Evolutionary conservation across 2,329 filamentous ascomycete genomes (phyloP).

Genomic region (Colletotrichum navitas): DNA sequence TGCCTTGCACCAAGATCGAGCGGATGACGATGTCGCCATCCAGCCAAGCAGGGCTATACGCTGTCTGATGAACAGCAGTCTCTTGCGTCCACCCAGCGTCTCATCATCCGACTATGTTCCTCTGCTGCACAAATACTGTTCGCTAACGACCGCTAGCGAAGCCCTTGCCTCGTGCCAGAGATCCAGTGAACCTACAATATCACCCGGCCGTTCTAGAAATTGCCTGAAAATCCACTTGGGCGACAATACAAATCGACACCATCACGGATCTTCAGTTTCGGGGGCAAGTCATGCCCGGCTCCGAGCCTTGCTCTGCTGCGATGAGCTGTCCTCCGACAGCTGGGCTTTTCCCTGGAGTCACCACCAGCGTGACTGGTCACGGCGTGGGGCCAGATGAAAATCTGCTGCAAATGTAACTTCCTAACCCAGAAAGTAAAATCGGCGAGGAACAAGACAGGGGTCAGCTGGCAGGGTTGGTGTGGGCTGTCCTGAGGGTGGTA

Average conservation of each 20-base stretch:
- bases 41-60: conserved; percentile 27
- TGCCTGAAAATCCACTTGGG: conserved; percentile 21
- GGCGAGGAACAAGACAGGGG: conserved; percentile 32
- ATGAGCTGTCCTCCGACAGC: conserved; percentile 39
- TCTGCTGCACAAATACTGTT: background rate
- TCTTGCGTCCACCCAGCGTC: conserved; percentile 14
- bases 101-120: conserved; percentile 24
- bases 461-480: conserved; percentile 34
- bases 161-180: background rate
- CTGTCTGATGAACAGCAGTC: conserved; percentile 29
- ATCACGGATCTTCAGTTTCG: conserved; percentile 22
- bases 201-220: background rate
- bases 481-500: conserved; percentile 29
- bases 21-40: conserved; percentile 38
- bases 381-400: conserved; percentile 34
- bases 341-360: conserved; percentile 35
- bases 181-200: conserved; percentile 20
- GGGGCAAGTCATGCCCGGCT: conserved; percentile 26
- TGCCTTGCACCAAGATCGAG: conserved; percentile 30
- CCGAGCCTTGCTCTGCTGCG: conserved; percentile 27
- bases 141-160: background rate
- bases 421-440: conserved; percentile 28
- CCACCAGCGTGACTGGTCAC: conserved; percentile 34
- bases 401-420: conserved; percentile 36
- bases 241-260: conserved; percentile 23